Evolutionary conservation across 352 stramenopile species (phyloP).

Genomic region (Aphanomyces invadans): DNA sequence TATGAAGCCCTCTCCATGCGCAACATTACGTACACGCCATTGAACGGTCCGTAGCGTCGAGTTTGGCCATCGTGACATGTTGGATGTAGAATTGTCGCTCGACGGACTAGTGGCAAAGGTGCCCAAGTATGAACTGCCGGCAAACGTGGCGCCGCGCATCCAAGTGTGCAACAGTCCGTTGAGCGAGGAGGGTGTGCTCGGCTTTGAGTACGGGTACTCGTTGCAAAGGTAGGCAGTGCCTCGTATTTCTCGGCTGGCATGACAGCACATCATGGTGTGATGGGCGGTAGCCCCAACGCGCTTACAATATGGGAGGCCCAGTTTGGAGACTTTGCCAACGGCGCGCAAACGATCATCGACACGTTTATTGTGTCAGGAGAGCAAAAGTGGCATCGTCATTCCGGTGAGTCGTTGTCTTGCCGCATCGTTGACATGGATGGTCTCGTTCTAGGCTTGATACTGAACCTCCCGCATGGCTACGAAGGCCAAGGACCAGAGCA

Average conservation of each 20-base stretch:
- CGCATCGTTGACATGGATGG: neutral
- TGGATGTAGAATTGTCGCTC: constrained; percentile 16
- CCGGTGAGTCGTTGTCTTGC: constrained; percentile 27
- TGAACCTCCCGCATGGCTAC: constrained; percentile 77
- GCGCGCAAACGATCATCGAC: constrained; percentile 83
- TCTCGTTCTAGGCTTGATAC: constrained; percentile 34
- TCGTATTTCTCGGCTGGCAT: neutral
- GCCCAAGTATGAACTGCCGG: constrained; percentile 6
- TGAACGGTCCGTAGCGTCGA: constrained; percentile 60
- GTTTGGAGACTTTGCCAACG: constrained; percentile 86
- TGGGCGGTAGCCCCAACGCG: constrained; percentile 43
- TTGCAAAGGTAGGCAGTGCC: constrained; percentile 46
- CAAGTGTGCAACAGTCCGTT: constrained; percentile 77
- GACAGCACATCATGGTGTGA: neutral
- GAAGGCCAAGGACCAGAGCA: constrained; percentile 83
- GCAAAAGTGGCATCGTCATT: constrained; percentile 88
- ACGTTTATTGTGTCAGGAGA: constrained; percentile 78
- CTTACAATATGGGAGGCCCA: constrained; percentile 90
- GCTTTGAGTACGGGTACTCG: constrained; percentile 85
- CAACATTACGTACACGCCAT: constrained; percentile 90
- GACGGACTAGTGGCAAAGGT: constrained; percentile 18
- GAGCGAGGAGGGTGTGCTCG: constrained; percentile 76
- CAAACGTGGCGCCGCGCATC: constrained; percentile 26
- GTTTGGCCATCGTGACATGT: neutral
- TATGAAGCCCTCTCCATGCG: constrained; percentile 57